Evolutionary conservation across 495 filamentous ascomycete species (phyloP), one percentile per base, ranked within the genome.

Genomic region (Penicillium lividum): DNA sequence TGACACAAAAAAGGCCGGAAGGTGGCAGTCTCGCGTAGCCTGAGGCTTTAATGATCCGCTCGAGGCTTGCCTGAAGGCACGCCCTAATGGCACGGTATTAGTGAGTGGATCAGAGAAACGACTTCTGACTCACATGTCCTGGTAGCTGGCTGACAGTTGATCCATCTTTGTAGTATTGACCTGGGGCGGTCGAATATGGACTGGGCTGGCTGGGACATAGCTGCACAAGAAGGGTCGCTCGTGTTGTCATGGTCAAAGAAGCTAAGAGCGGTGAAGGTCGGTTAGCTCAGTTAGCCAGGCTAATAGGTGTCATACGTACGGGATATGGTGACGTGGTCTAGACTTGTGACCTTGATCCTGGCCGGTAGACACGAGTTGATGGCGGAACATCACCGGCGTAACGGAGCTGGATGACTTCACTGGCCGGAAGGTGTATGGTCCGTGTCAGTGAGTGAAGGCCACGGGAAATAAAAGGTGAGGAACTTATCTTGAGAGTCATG

Each of bases 81-180:
- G 46, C n/a, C 46, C 46, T 49, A 49, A 7, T 49, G 46, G 46
- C 27, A 49, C 29, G 46, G 46, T 29, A 49, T 49, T 49, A 31
- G 22, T 49, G 15, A 49, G 1, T 49, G 15, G 46, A 49, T 31
- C 15, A 49, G 27, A n/a, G 46, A 49, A 49, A 49, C 25, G 46
- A 49, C 25, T 49, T 49, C 46, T 49, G 27, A 49, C 46, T 49
- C 46, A 49, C 27, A 13, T 49, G 1, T 31, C 46, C n/a, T 1
- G 46, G 46, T n/a, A 49, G 9, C 46, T 2, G 27, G 46, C 46
- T 49, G 46, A 31, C 15, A 49, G 46, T n/a, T 27, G 27, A 31
- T n/a, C 46, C 46, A 31, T 49, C 18, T 31, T 31, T 6, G 9
- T 29, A 5, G 46, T 18, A 49, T 49, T 49, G 46, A 31, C 46